These are phyloP conservation scores for Podospora didyma DNA, from an alignment of 495 filamentous ascomycete genomes.

Conservation along the genomic window DNA sequence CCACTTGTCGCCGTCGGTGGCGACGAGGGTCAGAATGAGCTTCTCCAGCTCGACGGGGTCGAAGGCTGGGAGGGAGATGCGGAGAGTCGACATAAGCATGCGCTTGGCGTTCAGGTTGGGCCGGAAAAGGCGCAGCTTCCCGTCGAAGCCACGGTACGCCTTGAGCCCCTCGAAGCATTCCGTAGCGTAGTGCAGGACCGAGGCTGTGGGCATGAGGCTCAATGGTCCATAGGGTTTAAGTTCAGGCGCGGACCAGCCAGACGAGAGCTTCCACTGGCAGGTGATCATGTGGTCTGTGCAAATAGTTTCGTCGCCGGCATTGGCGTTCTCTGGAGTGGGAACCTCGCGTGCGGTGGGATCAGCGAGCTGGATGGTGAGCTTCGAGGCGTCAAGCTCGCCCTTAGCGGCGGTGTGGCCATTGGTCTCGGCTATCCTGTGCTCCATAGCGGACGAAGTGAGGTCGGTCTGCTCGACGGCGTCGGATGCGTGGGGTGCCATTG, in stretches of 20 bases:
- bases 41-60: conserved; percentile 65
- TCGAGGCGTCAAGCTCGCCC: conserved; percentile 63
- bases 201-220: conserved; percentile 76
- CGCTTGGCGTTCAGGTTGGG: conserved; percentile 72
- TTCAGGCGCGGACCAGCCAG: conserved; percentile 75
- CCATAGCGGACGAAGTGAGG: conserved; percentile 40
- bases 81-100: conserved; percentile 64
- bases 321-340: conserved; percentile 52
- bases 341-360: conserved; percentile 60
- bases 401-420: conserved; percentile 18
- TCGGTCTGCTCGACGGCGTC: conserved; percentile 25
- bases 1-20: conserved; percentile 72
- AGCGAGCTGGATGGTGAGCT: conserved; percentile 64
- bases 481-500: conserved; percentile 16
- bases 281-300: conserved; percentile 93
- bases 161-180: conserved; percentile 93
- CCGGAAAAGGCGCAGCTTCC: conserved; percentile 80
- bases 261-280: conserved; percentile 58
- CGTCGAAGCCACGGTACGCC: conserved; percentile 78
- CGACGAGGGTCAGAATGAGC: conserved; percentile 67
- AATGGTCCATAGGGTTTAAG: conserved; percentile 78
- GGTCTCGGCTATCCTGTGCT: conserved; percentile 34
- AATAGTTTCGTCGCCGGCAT: conserved; percentile 46
- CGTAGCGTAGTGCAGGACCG: conserved; percentile 85
- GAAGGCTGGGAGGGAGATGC: conserved; percentile 78